Evolutionary conservation across 1,284 basidiomycete species (phyloP), one percentile per base, ranked within the genome.

Genomic region (Volvariella volvacea): DNA sequence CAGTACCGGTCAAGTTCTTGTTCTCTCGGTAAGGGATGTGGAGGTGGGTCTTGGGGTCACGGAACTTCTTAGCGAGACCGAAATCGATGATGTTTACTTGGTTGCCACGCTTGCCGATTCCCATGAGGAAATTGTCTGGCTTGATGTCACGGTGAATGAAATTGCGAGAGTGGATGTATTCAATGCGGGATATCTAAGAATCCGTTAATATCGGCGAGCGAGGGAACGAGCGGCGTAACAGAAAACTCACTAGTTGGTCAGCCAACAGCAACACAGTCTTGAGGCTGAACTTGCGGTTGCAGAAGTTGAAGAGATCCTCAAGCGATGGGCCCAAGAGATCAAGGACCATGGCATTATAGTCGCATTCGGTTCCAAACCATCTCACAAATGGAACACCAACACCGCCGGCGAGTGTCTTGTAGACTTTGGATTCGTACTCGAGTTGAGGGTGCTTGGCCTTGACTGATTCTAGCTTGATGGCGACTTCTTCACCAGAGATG

Each of bases 121-220:
- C 96, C 93, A 99, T 98, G 59, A 99, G 71, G 76, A 99, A 98
- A 73, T 99, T 99, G 77, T 99, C 95, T 41, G 96, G 96, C 70
- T 99, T 99, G 80, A 99, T 94, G 63, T 99, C 96, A 54, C 95
- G 92, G 67, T 99, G 96, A 54, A 99, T 98, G 67, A 99, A 99
- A 75, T 99, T 99, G 62, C 94, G 91, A 16, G 94, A 98, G 72
- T 99, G 96, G 55, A 98, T 92, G 73, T 98, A 98, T 67, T 99
- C 95, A 62, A 99, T 92, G 52, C 95, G 92, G 39, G 95, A 98
- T 61, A 99, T 94, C 92, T 96, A 44, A 42, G 42, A 50, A 43
- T 47, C 46, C 43, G 49, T 45, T n/a, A n/a, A n/a, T 31, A 52
- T 19, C 51, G 39, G 31, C 52, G 50, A 56, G 41, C 48, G 40